Evolutionary conservation across 2,329 filamentous ascomycete genomes (phyloP), one percentile per base, ranked within the genome.

Genomic region (Penicillium sp.): DNA sequence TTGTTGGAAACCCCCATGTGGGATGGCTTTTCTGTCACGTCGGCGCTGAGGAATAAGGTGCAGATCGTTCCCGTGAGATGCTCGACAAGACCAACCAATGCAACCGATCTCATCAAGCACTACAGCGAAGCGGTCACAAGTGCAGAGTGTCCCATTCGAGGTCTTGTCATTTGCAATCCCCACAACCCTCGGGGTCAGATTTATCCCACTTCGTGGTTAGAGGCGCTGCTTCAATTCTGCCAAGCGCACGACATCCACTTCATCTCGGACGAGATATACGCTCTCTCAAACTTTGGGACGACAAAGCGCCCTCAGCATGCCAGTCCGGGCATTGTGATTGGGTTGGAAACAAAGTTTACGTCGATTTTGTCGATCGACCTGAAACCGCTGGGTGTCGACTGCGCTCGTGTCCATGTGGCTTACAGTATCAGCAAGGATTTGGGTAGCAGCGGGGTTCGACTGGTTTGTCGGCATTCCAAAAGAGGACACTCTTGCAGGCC

Each of bases 261-360:
- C 27, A 47, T 47, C 38, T 43, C 45, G n/a, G 45, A 47, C 38
- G 45, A 47, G n/a, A 34, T 47, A 25, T 47, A 47, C 25, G 45
- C 39, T 9, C 45, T 47, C 25, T 47, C 45, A 3, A 36, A 39
- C 28, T 39, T 39, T 39, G 37, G 37, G 25, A 26, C 7, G 37
- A 39, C 9, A 26, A 39, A 26, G 28, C 28, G 9, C 25, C 5
- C 9, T 39, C 37, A 27, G 12, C 2, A 39, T 27, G 13, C 9
- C 40, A 34, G 9, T 11, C 40, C 29, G 26, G 9, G 28, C 3
- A 7, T 29, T 47, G 12, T 24, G 29, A 42, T 27, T 43, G 25
- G 7, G 12, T 36, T 43, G 9, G 28, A 43, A 26, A 33, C 40
- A 18, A 39, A 27, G 9, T 43, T 43, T 18, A 34, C 32, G 9